Base-by-base conservation (phyloP, 208 protist genomes). In the Balamuthia mandrillaris region DNA sequence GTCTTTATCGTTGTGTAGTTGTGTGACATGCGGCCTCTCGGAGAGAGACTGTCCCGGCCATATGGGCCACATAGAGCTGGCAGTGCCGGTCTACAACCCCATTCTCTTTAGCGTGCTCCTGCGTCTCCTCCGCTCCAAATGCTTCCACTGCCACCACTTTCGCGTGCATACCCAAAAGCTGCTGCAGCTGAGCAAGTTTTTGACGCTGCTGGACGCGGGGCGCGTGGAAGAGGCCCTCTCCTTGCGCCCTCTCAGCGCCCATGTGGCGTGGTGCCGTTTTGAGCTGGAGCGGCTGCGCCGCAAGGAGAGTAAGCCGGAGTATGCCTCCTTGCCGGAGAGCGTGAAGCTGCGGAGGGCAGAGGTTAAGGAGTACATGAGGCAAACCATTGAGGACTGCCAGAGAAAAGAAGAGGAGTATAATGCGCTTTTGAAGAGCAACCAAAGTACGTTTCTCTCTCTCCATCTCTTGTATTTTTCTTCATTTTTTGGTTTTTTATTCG, bases 21-120 rank as follows among this genome's bases (percentile, higher is more conserved):
- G 96, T 81, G 24, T 14, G 24, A 97, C 93, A 9, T 98, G 96
- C 90, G 63, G 63, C 9, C 83, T 95, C 9, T 37, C 63, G 47
- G 90, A 86, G 54, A 54, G 86, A 2, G 56, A 93, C 27, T 98
- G 96, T 77, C 94, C 94, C 14, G 96, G 96, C 14, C 96, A 98
- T 79, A 79, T 94, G 24, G 96, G 96, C 24, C 94, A 97, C 88
- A 96, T 98, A 51, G 91, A 95, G 39, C 88, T 98, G 7, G 27
- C 89, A 31, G 61, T 94, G 0, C 95, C 95, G 31, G 72, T 94
- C 47, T 98, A 96, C 83, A 91, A 97, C 72, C 95, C 95, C 24
- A 51, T 96, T 9, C 58, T 95, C 3, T 94, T 95, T 68, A 44
- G 60, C 27, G 52, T 81, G 12, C 18, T 97, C 2, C 54, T 90